These are phyloP conservation scores for Vitis hybrid DNA, from an alignment of 177 flowering plant species.

Conservation along the genomic window DNA sequence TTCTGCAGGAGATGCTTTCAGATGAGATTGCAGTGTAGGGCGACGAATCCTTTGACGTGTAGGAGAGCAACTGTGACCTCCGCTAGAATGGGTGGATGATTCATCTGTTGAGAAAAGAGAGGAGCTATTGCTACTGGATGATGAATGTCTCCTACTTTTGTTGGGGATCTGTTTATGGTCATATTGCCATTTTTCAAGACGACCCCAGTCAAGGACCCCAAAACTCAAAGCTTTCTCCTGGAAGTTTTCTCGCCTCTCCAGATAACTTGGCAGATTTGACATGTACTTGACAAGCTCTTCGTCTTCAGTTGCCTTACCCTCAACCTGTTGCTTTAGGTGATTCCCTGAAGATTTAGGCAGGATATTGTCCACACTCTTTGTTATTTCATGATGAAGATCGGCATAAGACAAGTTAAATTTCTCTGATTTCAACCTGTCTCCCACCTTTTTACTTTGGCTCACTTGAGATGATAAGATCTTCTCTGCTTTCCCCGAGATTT, in stretches of 20 bases:
- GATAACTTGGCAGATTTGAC: constrained; percentile 79
- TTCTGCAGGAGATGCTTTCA: constrained; percentile 22
- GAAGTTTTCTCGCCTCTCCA: constrained; percentile 36
- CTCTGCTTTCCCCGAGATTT: constrained; percentile 19
- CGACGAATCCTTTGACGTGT: constrained; percentile 24
- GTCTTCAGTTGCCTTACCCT: constrained; percentile 25
- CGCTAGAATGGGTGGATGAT: constrained; percentile 39
- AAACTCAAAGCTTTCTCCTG: constrained; percentile 62
- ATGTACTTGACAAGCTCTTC: constrained; percentile 83
- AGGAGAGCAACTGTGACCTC: constrained; percentile 40
- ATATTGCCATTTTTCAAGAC: constrained; percentile 71
- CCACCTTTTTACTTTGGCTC: constrained; percentile 25
- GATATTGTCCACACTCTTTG: constrained; percentile 19
- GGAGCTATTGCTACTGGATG: constrained; percentile 36
- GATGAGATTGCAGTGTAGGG: constrained; percentile 29
- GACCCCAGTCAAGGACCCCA: constrained; percentile 87
- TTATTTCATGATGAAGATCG: constrained; percentile 32
- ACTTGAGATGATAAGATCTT: constrained; percentile 15
- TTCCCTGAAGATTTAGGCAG: constrained; percentile 24
- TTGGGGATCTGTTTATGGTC: constrained; percentile 21
- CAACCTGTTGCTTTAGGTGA: constrained; percentile 24
- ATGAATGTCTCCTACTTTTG: constrained; percentile 26
- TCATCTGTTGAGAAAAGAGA: constrained; percentile 37
- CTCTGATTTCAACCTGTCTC: constrained; percentile 31
- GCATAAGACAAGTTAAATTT: constrained; percentile 30